phyloP scores from a whole-genome alignment of 2,329 filamentous ascomycete species.

The Colletotrichum sp. region DNA sequence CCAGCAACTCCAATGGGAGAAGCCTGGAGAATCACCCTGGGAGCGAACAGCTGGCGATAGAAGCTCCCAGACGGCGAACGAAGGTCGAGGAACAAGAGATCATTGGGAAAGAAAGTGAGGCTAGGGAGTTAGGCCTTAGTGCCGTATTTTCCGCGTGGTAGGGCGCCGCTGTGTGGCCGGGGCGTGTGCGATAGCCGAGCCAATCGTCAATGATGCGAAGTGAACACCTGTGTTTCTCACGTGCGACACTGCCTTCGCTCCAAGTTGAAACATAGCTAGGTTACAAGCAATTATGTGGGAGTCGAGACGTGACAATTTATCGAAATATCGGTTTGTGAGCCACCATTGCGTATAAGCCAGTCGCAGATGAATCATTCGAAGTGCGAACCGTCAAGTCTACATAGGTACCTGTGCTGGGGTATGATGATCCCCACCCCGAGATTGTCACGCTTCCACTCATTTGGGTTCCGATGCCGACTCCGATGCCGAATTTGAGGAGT shows the following conservation, averaged over 20 bases:
- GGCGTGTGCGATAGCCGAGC: not conserved
- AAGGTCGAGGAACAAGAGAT: not conserved
- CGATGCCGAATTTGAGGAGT: not conserved
- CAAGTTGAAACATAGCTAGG: not conserved
- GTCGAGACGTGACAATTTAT: accelerated
- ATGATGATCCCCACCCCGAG: not conserved
- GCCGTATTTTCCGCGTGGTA: not conserved
- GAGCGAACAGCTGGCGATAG: accelerated
- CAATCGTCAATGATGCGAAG: not conserved
- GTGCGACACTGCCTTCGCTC: not conserved
- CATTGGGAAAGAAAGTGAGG: not conserved
- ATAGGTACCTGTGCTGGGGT: not conserved
- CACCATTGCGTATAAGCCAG: not conserved
- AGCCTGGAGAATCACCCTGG: accelerated
- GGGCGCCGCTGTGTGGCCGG: not conserved
- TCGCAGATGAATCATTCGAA: not conserved
- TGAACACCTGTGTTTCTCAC: not conserved
- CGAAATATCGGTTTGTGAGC: not conserved
- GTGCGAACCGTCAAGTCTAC: not conserved
- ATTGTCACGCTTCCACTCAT: not conserved
- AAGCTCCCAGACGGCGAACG: not conserved
- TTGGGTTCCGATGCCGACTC: not conserved
- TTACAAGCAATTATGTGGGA: not conserved
- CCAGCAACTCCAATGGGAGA: not conserved
- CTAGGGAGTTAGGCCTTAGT: not conserved